Evolutionary conservation across 164 flowering plant genomes (phyloP), one percentile per base, ranked within the genome.

Genomic region (Buxus sempervirens): DNA sequence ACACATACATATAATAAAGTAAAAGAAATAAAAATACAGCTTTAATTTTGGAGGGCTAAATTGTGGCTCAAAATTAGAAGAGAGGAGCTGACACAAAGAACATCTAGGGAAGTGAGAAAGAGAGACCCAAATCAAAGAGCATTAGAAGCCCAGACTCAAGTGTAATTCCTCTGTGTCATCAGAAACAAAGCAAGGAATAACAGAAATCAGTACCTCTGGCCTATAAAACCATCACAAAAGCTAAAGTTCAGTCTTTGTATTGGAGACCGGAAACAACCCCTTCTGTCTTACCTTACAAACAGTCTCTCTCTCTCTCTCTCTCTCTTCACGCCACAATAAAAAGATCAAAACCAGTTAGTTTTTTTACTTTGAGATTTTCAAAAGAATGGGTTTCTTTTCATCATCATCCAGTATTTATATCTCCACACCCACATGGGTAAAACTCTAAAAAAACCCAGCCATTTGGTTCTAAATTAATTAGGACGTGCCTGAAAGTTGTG

Each of bases 41-140:
- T n/a, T n/a, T n/a, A n/a, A n/a, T n/a, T n/a, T n/a, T n/a, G n/a
- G n/a, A n/a, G n/a, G n/a, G n/a, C n/a, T n/a, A n/a, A n/a, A n/a
- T n/a, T n/a, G n/a, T n/a, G n/a, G n/a, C n/a, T n/a, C n/a, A 45
- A 45, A 45, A 45, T 10, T 45, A 45, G 18, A 1, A 10, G 12
- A 10, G 18, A 45, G 14, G 51, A 45, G 18, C 51, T 45, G 51
- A 45, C 51, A 45, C 16, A 82, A 75, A 66, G 97, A 87, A 88
- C 87, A 84, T 88, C 88, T 91, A 69, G 96, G 93, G 86, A 85
- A 87, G 82, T 73, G 97, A 77, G 90, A 90, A 89, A 92, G 89
- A 71, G 77, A 69, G 67, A 20, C 61, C 61, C 81, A 80, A 81
- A 80, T 79, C 76, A 79, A 79, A 76, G 72, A 83, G 82, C 84